A percentile compares a stretch with the other conserved stretches of the same genome.
These are phyloP conservation scores for Lentinula guzmanii DNA, from an alignment of 768 basidiomycete genomes.

Conservation along the genomic window DNA sequence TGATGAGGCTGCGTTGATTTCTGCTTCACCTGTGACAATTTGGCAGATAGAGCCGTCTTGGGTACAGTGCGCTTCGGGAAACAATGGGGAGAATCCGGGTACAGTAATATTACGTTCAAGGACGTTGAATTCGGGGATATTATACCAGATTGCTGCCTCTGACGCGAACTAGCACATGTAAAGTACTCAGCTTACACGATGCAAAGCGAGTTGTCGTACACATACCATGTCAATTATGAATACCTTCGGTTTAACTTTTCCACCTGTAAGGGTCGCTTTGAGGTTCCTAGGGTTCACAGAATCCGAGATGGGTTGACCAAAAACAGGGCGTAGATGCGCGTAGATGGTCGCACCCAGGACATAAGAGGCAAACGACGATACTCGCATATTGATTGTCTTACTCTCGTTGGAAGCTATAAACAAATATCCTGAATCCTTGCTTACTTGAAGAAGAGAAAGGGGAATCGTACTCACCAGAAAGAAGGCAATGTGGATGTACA, in stretches of 20 bases:
- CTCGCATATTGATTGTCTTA: not conserved
- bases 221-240: constrained; percentile 6
- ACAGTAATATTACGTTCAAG: constrained; percentile 24
- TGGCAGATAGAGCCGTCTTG: constrained; percentile 23
- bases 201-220: not conserved
- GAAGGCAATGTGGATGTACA: not conserved
- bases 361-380: not conserved
- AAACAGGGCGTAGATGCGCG: not conserved
- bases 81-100: constrained; percentile 28
- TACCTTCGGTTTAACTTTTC: constrained; percentile 2
- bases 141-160: constrained; percentile 15
- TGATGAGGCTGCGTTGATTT: constrained; percentile 32
- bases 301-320: not conserved
- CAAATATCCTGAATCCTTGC: not conserved
- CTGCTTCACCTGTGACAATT: constrained; percentile 24
- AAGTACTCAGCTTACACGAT: not conserved
- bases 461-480: not conserved
- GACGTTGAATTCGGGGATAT: constrained; percentile 18
- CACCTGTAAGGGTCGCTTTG: not conserved
- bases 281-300: not conserved
- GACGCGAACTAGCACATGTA: not conserved
- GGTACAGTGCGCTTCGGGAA: constrained; percentile 26
- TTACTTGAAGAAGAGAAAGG: not conserved
- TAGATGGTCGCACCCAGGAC: not conserved
- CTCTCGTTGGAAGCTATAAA: not conserved